phyloP scores from a whole-genome alignment of 768 basidiomycete species.

The Phanerochaete sordida region DNA sequence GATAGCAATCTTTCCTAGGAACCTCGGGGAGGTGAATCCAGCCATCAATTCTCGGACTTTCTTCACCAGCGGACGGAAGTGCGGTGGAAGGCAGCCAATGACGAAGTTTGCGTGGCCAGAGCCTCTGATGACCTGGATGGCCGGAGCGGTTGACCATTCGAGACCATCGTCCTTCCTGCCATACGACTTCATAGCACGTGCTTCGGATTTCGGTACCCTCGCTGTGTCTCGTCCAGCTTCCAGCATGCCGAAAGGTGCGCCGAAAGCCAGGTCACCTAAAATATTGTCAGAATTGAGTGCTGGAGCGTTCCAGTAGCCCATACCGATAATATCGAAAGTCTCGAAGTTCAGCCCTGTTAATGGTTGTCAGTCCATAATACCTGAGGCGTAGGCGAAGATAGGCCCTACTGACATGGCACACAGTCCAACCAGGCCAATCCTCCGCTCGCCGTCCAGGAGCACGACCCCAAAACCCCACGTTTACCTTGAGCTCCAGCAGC shows the following conservation, averaged over 20 bases:
- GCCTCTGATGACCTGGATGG: constrained; percentile 3
- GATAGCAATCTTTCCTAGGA: constrained; percentile 1
- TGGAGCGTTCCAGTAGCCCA: background rate
- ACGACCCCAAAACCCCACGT: constrained; percentile 51
- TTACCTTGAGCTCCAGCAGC: constrained; percentile 44
- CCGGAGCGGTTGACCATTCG: background rate
- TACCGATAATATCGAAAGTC: constrained; percentile 68
- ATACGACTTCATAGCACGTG: constrained; percentile 51
- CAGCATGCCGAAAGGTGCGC: constrained; percentile 84
- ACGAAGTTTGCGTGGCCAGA: background rate
- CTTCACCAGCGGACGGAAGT: background rate
- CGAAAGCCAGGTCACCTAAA: constrained; percentile 70
- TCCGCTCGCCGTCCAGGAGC: constrained; percentile 50
- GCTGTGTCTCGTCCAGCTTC: constrained; percentile 64
- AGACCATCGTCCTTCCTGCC: constrained; percentile 29
- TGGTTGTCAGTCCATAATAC: background rate
- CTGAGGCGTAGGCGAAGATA: background rate
- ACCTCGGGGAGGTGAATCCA: background rate
- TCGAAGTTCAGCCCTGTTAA: constrained; percentile 46
- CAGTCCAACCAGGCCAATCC: constrained; percentile 66
- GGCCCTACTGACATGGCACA: constrained; percentile 57
- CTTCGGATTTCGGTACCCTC: constrained; percentile 51
- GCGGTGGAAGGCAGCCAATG: constrained; percentile 3
- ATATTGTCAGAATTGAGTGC: background rate
- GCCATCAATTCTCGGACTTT: background rate